These are phyloP conservation scores for Fraxinus greggii DNA, from an alignment of 305 asterid species.

Conservation along the genomic window DNA sequence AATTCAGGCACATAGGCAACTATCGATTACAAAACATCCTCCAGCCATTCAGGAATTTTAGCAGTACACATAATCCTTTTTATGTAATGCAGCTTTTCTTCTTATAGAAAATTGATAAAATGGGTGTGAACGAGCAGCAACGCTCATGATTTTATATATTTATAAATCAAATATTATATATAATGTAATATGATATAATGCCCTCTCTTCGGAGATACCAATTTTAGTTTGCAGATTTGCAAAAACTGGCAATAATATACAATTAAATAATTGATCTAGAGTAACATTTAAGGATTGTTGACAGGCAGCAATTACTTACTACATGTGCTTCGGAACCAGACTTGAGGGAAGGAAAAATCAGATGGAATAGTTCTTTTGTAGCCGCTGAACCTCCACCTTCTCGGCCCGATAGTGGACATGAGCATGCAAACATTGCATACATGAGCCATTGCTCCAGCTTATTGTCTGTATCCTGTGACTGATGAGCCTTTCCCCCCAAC, in stretches of 20 bases:
- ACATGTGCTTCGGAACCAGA: conserved; percentile 93
- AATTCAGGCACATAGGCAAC: background rate
- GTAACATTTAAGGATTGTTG: conserved; percentile 19
- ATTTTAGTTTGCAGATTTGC: conserved; percentile 4
- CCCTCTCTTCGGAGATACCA: background rate
- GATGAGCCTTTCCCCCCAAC: conserved; percentile 97
- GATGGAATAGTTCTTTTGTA: conserved; percentile 90
- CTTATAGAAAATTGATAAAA: background rate
- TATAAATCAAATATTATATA: background rate
- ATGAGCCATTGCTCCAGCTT: conserved; percentile 98
- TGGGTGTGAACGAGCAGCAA: background rate
- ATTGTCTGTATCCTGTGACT: conserved; percentile 90
- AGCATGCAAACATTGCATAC: conserved; percentile 98
- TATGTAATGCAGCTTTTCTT: background rate
- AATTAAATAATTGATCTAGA: background rate
- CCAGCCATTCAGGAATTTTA: background rate
- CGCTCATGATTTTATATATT: background rate
- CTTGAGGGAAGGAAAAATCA: conserved; percentile 89
- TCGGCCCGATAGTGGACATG: conserved; percentile 80
- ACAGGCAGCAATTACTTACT: conserved; percentile 54
- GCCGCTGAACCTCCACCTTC: conserved; percentile 89
- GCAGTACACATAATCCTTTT: background rate
- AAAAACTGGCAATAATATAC: conserved; percentile 7
- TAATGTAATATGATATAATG: background rate
- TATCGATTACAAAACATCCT: background rate